Evolutionary conservation across 331 rosid genomes (phyloP), one percentile per base, ranked within the genome.

Genomic region (Dryas integrifolia): DNA sequence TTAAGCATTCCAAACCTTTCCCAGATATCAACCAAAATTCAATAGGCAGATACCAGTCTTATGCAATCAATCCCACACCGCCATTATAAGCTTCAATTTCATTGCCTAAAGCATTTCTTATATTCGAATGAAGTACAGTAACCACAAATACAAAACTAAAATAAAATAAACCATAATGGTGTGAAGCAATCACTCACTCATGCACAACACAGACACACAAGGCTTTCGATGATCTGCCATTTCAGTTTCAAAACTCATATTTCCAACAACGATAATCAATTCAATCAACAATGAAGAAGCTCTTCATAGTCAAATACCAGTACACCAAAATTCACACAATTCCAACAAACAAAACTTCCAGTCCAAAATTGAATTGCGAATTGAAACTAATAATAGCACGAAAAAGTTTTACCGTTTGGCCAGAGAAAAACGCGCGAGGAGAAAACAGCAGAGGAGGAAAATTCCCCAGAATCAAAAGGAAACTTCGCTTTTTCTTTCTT

Each of bases 401-500:
- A 15, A 64, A 79, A 82, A 52, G 35, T 30, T 71, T 73, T 74
- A 88, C 96, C 83, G 79, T 80, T 66, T 56, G 48, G 43, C 30
- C 56, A 62, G 62, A 68, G 72, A 65, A 46, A 18, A 30, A 30
- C 35, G 35, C 35, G 72, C 50, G 66, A 11, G 58, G 3, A 9
- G 12, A 58, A 26, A 3, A 7, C 38, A 11, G 43, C 50, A 26
- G 43, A n/a, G 50, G 15, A 15, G 49, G 65, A 63, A 80, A 65
- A 65, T 73, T 75, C 58, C 58, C 53, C 49, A 48, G 81, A 84
- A 76, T 76, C 80, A 67, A 44, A 10, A 0, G 76, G 88, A 85
- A 84, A 76, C 77, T 74, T 70, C 81, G 61, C 60, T 58, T 58
- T 75, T 46, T 57, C 53, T 49, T 39, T 58, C 50, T 26, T 16